Base-by-base conservation (phyloP, 2,329 filamentous ascomycete species). In the Penicillium hordei region DNA sequence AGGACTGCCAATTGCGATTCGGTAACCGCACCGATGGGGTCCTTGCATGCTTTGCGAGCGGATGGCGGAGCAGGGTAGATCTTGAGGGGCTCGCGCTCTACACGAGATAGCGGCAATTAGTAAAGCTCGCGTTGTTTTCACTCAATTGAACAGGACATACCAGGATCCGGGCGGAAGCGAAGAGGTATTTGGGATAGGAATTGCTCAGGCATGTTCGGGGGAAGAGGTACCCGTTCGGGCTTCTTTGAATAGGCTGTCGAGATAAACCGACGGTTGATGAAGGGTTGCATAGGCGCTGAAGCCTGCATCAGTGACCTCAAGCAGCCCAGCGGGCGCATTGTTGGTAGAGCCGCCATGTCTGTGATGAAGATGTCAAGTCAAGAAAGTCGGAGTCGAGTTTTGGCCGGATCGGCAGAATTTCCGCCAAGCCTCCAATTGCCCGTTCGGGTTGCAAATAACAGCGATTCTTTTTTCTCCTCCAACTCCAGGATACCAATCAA, bases 1-100 rank as follows among this genome's bases (percentile, higher is more conserved):
- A 97, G 89, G 42, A 83, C 75, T 40, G 82, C 72, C 70, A 96
- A 83, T 78, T 96, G 91, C 55, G 84, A 78, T 51, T 82, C 74
- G 65, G 87, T 87, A 67, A 96, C 81, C 57, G 83, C 75, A 38
- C 81, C 80, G 69, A 97, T 78, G 23, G 92, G 88, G 69, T 92
- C 82, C 68, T 76, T 78, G 70, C 75, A 79, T 58, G 58, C 64
- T 52, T 67, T 61, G 49, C 65, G 62, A 59, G 70, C 62, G n/a
- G 74, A 72, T 12, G 70, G 65, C 6, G 75, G 75, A 52, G 75
- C 64, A 57, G 86, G 84, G 76, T 83, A 84, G 56, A 78, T 75
- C 67, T 80, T 81, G 62, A 85, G 79, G 59, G 79, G 77, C 65
- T 81, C 81, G 63, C 72, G 73, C n/a, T 60, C 77, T 79, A 61